Base-by-base conservation (phyloP, 2,329 filamentous ascomycete species). In the Calonectria naviculata region DNA sequence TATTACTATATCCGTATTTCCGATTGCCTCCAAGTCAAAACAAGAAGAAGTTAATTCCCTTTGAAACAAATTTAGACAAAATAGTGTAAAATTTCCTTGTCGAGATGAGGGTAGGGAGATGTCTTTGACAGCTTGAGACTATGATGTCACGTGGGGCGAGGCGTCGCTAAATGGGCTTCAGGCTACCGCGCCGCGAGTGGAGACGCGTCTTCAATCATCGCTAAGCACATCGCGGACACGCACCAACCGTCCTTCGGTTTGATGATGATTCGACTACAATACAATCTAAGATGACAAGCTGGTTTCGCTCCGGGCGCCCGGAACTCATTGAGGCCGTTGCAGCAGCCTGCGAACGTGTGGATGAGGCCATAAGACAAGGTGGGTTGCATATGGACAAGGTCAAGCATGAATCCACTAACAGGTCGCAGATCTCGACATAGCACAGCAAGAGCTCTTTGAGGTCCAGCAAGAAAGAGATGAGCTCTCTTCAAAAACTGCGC, bases 321-420 rank as follows among this genome's bases (percentile, higher is more conserved):
- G 80, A 83, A 29, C 75, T 88, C 17, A 78, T 85, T 21, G 80
- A 83, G 71, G 85, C 84, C 36, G 74, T 88, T 9, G 77, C 76
- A n/a, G 74, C 79, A 36, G 82, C 83, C 10, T 86, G 85, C 68
- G 79, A 84, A 68, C 76, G 81, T 28, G 82, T 87, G 58, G 84
- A 85, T 49, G 78, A 76, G n/a, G 80, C 83, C 49, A 74, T 85
- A 26, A 72, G 75, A 41, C 77, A 78, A 56, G 84, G 85, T 86
- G 78, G 31, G 65, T 41, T 21, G 13, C 24, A 54, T 17, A 38
- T 66, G 60, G 67, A 68, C 31, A 56, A 60, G 38, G 68, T 56
- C 58, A 49, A 61, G 56, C 52, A 15, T 46, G 38, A 41, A 60
- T 46, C 54, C 28, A 54, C 70, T 78, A 70, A 78, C 71, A 70